Conservation (phyloP, 139 green algal genomes). For the Chlorella sp. region DNA sequence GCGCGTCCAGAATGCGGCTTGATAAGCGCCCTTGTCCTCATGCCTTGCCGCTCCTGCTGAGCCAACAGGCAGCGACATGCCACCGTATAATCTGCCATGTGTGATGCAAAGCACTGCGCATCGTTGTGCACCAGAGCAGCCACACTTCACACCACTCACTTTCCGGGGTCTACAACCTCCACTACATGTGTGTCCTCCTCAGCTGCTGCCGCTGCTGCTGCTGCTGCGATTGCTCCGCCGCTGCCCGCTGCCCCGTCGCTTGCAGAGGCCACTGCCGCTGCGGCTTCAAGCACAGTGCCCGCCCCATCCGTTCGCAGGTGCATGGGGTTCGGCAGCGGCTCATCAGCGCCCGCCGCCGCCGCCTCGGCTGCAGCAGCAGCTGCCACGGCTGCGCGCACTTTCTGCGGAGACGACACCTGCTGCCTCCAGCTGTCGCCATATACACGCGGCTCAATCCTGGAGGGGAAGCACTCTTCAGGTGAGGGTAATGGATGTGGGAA, state of each 20-base stretch:
- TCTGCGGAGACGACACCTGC: background rate
- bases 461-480: no score
- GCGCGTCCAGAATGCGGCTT: background rate
- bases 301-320: constrained; percentile 17
- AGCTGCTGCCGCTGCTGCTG: background rate
- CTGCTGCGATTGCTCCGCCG: background rate
- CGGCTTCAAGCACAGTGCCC: constrained; percentile 35
- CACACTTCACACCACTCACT: background rate
- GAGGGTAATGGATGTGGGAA: no score
- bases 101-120: no score
- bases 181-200: constrained; percentile 35
- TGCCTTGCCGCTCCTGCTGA: no score
- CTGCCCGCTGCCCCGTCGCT: background rate
- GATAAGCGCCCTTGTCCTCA: no score
- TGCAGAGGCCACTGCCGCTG: background rate
- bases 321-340: constrained; percentile 34
- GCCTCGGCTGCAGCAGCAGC: constrained; percentile 15
- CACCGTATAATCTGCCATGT: no score
- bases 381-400: constrained; percentile 11
- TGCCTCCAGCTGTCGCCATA: constrained; percentile 23
- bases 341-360: background rate
- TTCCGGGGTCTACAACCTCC: constrained; percentile 58
- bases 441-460: background rate
- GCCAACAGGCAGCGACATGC: no score
- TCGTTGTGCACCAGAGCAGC: no score